phyloP scores from a whole-genome alignment of 2,329 filamentous ascomycete species.

The Penicillium fuscoglaucum region DNA sequence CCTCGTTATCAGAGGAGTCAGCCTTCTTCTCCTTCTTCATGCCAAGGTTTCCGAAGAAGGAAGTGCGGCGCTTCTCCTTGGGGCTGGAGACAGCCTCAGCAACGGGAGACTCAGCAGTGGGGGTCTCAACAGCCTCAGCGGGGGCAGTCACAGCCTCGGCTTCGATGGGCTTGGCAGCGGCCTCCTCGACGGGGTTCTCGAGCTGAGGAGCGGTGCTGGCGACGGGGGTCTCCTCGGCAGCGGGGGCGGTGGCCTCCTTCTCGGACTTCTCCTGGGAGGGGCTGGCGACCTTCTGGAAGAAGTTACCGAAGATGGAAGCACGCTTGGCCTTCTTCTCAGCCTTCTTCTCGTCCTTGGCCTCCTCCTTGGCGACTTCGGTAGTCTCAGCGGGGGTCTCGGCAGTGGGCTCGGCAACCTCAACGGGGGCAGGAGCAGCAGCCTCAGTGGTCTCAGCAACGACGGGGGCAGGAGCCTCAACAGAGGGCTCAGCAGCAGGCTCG shows the following conservation, averaged over 20 bases:
- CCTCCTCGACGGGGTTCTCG: conserved; percentile 46
- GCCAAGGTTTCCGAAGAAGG: conserved; percentile 56
- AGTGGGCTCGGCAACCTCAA: conserved; percentile 33
- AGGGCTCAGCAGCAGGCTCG: conserved; percentile 34
- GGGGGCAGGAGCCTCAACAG: conserved; percentile 37
- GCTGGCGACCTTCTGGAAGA: conserved; percentile 67
- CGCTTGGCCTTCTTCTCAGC: conserved; percentile 68
- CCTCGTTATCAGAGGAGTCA: conserved; percentile 51
- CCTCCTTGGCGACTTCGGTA: conserved; percentile 25
- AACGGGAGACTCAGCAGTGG: conserved; percentile 31
- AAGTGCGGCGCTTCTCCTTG: conserved; percentile 54
- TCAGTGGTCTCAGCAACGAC: conserved; percentile 23
- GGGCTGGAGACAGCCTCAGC: conserved; percentile 37
- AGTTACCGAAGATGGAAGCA: conserved; percentile 77
- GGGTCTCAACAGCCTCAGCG: conserved; percentile 37
- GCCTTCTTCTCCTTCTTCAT: conserved; percentile 54
- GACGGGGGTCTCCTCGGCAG: conserved; percentile 46
- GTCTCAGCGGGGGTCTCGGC: conserved; percentile 38
- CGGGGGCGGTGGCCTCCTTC: conserved; percentile 51
- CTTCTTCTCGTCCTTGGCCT: conserved; percentile 41
- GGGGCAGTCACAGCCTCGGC: conserved; percentile 48
- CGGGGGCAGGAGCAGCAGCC: conserved; percentile 1
- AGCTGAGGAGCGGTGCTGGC: conserved; percentile 53
- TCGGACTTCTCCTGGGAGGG: conserved; percentile 49
- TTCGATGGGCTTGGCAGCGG: conserved; percentile 40